Percentiles rank a stretch among this genome's conserved stretches.
Conservation (phyloP, 257 asterid genomes). For the Nicotiana undulata region DNA sequence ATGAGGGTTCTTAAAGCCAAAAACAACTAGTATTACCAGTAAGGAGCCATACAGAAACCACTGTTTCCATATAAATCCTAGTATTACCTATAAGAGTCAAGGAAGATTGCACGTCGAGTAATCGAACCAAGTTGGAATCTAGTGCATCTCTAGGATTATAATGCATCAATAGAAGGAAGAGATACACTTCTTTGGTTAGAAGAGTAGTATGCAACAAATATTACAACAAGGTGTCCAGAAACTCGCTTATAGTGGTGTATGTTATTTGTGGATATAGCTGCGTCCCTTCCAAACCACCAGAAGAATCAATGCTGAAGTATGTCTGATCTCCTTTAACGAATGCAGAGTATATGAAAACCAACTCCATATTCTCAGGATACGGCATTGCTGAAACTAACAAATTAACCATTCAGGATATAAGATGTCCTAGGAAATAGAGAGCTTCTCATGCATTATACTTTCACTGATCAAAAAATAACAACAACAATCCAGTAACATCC, state of each 20-base stretch:
- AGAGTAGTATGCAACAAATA: neutral
- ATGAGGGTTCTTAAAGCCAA: too few species aligned
- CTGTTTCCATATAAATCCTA: neutral
- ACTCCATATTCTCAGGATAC: conserved; percentile 68
- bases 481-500: too few species aligned
- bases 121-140: neutral
- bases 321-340: conserved; percentile 87
- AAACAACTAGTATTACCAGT: too few species aligned
- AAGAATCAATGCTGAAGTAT: conserved; percentile 42
- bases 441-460: neutral
- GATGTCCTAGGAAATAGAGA: neutral
- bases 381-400: conserved; percentile 47
- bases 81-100: neutral
- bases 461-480: neutral
- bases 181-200: neutral
- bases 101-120: neutral
- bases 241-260: conserved; percentile 67
- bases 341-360: conserved; percentile 72
- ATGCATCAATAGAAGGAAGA: neutral
- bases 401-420: neutral
- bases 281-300: conserved; percentile 61
- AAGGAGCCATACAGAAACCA: neutral
- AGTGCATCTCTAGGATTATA: neutral
- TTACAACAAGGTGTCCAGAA: conserved; percentile 44
- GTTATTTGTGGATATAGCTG: conserved; percentile 56